phyloP scores from a whole-genome alignment of 2,329 filamentous ascomycete genomes.

The Phyllosticta capitalensis region DNA sequence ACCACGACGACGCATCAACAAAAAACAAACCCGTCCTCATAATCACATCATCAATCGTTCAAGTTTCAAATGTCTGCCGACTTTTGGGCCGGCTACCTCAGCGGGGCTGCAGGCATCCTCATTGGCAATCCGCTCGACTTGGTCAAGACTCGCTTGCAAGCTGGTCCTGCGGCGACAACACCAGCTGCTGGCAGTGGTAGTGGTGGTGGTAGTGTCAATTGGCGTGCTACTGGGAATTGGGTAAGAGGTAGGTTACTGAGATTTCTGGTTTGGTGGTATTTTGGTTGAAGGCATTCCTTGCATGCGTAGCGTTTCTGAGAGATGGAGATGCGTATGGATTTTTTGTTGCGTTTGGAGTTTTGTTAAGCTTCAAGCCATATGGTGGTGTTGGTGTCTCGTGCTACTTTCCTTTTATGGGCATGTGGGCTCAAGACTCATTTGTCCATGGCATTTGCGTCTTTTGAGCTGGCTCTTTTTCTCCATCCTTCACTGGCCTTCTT shows the following conservation, averaged over 20 bases:
- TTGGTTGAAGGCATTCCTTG: too few species aligned
- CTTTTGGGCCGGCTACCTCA: constrained; percentile 89
- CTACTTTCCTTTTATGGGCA: too few species aligned
- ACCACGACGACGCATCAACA: not conserved
- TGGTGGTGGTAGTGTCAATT: not conserved
- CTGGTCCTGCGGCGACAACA: constrained; percentile 31
- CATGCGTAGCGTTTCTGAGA: too few species aligned
- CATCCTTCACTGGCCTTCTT: too few species aligned
- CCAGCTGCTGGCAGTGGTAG: not conserved
- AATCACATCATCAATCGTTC: not conserved
- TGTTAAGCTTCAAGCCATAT: too few species aligned
- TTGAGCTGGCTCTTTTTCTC: too few species aligned
- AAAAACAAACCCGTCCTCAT: not conserved
- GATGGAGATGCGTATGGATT: too few species aligned
- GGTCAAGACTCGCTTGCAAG: constrained; percentile 73
- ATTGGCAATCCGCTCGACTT: constrained; percentile 81
- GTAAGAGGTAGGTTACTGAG: constrained; percentile 10
- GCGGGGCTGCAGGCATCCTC: constrained; percentile 74
- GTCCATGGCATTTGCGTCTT: too few species aligned
- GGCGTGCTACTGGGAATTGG: constrained; percentile 11
- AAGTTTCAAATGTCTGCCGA: constrained; percentile 64
- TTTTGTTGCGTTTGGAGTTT: too few species aligned
- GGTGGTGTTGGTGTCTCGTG: too few species aligned
- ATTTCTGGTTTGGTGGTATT: too few species aligned
- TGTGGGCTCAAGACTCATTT: too few species aligned